A percentile compares a stretch with the other conserved stretches of the same genome.
Evolutionary conservation across 2,329 filamentous ascomycete species (phyloP).

Genomic region (Fusarium cyanostomum): DNA sequence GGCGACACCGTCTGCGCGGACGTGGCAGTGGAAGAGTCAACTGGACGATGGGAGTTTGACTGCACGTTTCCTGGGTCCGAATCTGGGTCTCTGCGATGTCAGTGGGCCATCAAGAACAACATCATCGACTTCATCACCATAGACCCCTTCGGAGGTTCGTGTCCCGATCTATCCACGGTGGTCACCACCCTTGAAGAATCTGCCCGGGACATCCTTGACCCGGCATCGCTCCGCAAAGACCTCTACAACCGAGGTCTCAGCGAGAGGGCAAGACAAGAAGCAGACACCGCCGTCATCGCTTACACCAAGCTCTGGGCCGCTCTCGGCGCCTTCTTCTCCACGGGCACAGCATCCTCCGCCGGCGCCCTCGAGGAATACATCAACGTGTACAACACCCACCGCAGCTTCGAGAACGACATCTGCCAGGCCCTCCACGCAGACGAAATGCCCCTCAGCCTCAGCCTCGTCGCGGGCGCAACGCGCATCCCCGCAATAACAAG

Average conservation of each 20-base stretch:
- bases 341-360: slow-evolving; percentile 16
- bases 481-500: slow-evolving; percentile 43
- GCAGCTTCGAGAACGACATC: slow-evolving; percentile 46
- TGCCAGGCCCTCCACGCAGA: slow-evolving; percentile 48
- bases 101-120: slow-evolving; percentile 45
- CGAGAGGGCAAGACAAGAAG: slow-evolving; percentile 30
- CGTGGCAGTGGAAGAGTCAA: slow-evolving; percentile 40
- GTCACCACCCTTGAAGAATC: slow-evolving; percentile 46
- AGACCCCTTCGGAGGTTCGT: slow-evolving; percentile 50
- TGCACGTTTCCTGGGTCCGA: slow-evolving; percentile 49
- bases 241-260: slow-evolving; percentile 41
- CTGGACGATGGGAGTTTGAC: slow-evolving; percentile 48
- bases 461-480: slow-evolving; percentile 46
- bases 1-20: slow-evolving; percentile 46
- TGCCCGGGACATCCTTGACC: slow-evolving; percentile 44
- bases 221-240: slow-evolving; percentile 38
- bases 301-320: slow-evolving; percentile 46
- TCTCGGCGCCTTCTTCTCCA: slow-evolving; percentile 47
- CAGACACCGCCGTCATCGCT: slow-evolving; percentile 40
- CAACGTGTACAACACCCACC: slow-evolving; percentile 44
- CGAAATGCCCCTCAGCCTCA: slow-evolving; percentile 47
- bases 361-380: slow-evolving; percentile 47
- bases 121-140: slow-evolving; percentile 47
- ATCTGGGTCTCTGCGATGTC: slow-evolving; percentile 44
- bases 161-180: slow-evolving; percentile 48